Evolutionary conservation across 108 stramenopile species (phyloP), one percentile per base, ranked within the genome.

Genomic region (Nitzschia sp.): DNA sequence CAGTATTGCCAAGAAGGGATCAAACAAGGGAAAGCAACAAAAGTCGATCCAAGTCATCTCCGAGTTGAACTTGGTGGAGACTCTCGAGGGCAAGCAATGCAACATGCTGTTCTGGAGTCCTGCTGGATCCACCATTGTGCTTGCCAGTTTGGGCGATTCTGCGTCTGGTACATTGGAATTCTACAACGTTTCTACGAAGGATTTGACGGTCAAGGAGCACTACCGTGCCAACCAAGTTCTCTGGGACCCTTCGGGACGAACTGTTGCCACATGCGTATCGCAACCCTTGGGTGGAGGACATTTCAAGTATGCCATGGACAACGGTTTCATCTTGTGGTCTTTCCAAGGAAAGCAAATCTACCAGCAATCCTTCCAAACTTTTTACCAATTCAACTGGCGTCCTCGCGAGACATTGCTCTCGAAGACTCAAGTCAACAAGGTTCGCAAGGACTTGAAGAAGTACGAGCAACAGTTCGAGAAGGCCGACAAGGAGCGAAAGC

Each of bases 281-380:
- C 97, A 97, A 64, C 95, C 97, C 10, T 79, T 97, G 26, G 93
- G 86, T 12, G 95, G 95, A 22, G 91, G 91, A 17, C 93, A 96
- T 80, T 97, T 93, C 80, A 95, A 95, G 67, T 96, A 91, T 65
- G 92, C 92, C 63, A 95, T 96, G 95, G 97, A 97, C 88, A 97
- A 97, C 70, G 97, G 97, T 24, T 97, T 91, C 74, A 87, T 92
- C 67, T 69, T 97, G 19, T 97, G 93, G 94, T 87, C 90, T 22
- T 97, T 97, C 84, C 97, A 97, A 82, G 96, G 96, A 12, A 93
- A 91, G 61, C 88, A 92, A 44, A 76, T 94, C 41, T 72, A 79
- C 58, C 92, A 95, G 55, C 70, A 83, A 41, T 87, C 91, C 44
- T 95, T 91, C 57, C 93, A 96, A 63, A 92, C 91, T 43, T 97